Percentiles rank a stretch among this genome's conserved stretches.
Conservation (phyloP, 441 rosid genomes). For the Breynia disticha region DNA sequence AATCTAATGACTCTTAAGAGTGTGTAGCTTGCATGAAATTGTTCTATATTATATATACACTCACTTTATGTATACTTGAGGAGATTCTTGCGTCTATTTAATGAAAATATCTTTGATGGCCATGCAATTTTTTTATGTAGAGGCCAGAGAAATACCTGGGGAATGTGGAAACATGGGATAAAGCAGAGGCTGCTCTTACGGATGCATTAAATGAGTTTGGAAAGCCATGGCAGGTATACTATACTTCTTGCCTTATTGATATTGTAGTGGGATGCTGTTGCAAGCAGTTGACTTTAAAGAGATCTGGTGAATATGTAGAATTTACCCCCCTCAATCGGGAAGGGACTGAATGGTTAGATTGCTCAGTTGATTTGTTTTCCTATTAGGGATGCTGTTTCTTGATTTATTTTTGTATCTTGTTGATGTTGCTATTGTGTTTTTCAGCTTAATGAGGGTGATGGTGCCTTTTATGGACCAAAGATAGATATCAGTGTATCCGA, state of each 20-base stretch:
- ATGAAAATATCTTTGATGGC: too few relatives aligned
- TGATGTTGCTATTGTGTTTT: constrained; percentile 17
- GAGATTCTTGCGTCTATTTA: too few relatives aligned
- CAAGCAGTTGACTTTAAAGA: too few relatives aligned
- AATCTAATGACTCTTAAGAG: too few relatives aligned
- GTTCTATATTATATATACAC: too few relatives aligned
- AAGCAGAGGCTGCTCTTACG: constrained; percentile 79
- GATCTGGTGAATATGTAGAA: too few relatives aligned
- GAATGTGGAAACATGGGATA: constrained; percentile 68
- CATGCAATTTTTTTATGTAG: constrained; percentile 23
- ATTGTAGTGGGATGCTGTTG: too few relatives aligned
- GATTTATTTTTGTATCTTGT: constrained; percentile 9
- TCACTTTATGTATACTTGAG: too few relatives aligned
- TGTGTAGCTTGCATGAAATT: too few relatives aligned
- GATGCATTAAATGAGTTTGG: constrained; percentile 77
- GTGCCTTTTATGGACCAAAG: constrained; percentile 99
- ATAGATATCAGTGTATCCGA: constrained; percentile 97
- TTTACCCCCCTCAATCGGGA: too few relatives aligned
- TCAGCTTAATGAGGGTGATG: constrained; percentile 89
- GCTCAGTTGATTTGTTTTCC: constrained; percentile 5
- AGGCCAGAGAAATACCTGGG: constrained; percentile 96
- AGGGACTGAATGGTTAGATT: not conserved
- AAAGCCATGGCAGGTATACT: constrained; percentile 77
- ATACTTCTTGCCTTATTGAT: too few relatives aligned
- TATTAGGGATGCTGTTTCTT: not conserved